Evolutionary conservation across 441 rosid genomes (phyloP).

Genomic region (Mallotus repandus): DNA sequence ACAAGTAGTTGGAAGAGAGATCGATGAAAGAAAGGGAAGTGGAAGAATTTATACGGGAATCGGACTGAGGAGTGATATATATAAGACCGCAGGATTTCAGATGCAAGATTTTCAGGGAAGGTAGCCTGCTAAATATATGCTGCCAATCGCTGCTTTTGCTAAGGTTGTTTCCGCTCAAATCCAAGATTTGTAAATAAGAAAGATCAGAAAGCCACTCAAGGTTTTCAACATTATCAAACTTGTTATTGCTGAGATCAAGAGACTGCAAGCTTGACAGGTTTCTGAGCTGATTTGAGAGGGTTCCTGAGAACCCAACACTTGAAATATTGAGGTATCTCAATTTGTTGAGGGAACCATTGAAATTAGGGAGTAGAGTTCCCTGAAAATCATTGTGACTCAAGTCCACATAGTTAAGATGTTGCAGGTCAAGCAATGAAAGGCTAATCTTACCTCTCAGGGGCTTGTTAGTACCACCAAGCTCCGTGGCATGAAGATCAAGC

Average conservation of each 20-base stretch:
- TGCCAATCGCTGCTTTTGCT: no score
- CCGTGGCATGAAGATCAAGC: conserved; percentile 17
- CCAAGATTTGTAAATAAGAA: no score
- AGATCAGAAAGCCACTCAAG: no score
- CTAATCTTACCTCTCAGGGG: conserved; percentile 16
- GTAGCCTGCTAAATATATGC: no score
- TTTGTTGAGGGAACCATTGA: conserved; percentile 11
- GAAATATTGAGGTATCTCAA: conserved; percentile 22
- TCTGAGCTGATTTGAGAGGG: conserved; percentile 13
- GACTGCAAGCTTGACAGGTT: conserved; percentile 23
- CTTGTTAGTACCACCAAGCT: neutral
- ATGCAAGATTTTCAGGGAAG: no score
- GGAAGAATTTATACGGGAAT: no score
- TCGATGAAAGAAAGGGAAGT: no score
- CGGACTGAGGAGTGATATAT: no score
- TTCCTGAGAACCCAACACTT: conserved; percentile 14
- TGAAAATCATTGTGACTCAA: conserved; percentile 21
- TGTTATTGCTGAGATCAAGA: conserved; percentile 17
- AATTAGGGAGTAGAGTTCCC: neutral
- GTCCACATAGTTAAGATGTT: conserved; percentile 17
- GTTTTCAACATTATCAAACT: no score
- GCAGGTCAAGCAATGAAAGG: conserved; percentile 19
- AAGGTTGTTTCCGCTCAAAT: no score
- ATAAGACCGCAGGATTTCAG: no score
- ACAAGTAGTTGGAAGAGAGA: no score